Evolutionary conservation across 2,329 filamentous ascomycete species (phyloP).

Genomic region (Fulvia fulva): DNA sequence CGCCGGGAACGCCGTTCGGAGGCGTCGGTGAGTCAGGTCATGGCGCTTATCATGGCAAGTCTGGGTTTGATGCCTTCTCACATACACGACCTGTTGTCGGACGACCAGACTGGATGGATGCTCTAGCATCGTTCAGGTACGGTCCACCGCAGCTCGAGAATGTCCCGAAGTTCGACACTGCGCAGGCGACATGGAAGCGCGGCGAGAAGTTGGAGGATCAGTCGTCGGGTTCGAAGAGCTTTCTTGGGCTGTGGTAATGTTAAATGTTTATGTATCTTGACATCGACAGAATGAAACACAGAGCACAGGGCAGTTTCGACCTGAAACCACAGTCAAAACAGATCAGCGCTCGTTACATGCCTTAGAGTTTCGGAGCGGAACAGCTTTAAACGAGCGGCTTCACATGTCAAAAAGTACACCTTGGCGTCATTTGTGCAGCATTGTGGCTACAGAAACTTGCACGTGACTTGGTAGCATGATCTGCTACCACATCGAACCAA

Average conservation of each 20-base stretch:
- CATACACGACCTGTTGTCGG: constrained; percentile 37
- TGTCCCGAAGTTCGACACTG: constrained; percentile 5
- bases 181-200: constrained; percentile 11
- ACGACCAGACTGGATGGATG: constrained; percentile 10
- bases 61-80: constrained; percentile 62
- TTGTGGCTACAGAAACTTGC: not conserved
- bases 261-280: not conserved
- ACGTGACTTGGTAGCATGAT: not conserved
- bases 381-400: not conserved
- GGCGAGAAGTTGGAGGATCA: constrained; percentile 12
- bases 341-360: not conserved
- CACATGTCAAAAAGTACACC: not conserved
- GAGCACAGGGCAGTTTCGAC: not conserved
- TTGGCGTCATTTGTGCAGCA: not conserved
- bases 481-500: not conserved
- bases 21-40: constrained; percentile 74
- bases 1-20: constrained; percentile 70
- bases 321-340: not conserved
- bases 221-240: constrained; percentile 4
- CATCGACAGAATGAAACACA: not conserved
- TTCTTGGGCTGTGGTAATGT: constrained; percentile 7
- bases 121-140: constrained; percentile 5
- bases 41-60: constrained; percentile 70
- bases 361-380: not conserved
- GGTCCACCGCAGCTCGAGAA: constrained; percentile 7